Evolutionary conservation across 1,284 basidiomycete genomes (phyloP).

Genomic region (Ceratobasidium sp.): DNA sequence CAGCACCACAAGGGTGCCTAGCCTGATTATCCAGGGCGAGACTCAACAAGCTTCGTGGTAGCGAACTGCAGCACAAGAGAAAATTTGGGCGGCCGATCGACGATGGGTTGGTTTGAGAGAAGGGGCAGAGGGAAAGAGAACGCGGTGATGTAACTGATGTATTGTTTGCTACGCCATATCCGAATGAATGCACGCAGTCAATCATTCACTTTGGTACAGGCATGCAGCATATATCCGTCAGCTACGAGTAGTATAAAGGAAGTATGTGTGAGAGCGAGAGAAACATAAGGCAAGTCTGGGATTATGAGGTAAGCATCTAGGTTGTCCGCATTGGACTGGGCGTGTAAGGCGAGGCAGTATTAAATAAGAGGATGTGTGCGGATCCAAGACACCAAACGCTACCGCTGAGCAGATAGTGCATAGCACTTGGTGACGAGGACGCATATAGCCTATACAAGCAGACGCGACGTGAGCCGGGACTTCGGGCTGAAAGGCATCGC

Average conservation of each 20-base stretch:
- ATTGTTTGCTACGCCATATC: slow-evolving; percentile 9
- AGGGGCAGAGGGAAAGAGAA: neutral
- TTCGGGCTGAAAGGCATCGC: neutral
- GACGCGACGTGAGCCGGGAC: neutral
- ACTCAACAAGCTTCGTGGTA: slow-evolving; percentile 91
- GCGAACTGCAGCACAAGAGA: slow-evolving; percentile 90
- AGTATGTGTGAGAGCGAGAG: too few species aligned
- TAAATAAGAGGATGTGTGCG: too few species aligned
- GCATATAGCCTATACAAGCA: neutral
- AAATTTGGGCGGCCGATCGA: slow-evolving; percentile 82
- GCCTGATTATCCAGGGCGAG: slow-evolving; percentile 87
- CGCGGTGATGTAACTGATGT: neutral
- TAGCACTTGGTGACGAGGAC: too few species aligned
- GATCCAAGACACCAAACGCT: neutral
- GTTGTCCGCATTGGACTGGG: too few species aligned
- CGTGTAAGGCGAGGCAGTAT: too few species aligned
- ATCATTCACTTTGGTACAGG: neutral
- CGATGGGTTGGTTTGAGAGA: slow-evolving; percentile 56
- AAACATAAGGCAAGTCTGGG: too few species aligned
- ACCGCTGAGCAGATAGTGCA: too few species aligned
- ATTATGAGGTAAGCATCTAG: too few species aligned
- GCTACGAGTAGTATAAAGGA: neutral
- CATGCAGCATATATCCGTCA: neutral
- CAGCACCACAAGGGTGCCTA: slow-evolving; percentile 93
- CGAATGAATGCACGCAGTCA: slow-evolving; percentile 28